A percentile compares a stretch with the other conserved stretches of the same genome.
These are phyloP conservation scores for Dactylellina sp. DNA, from an alignment of 2,329 filamentous ascomycete genomes.

Conservation along the genomic window DNA sequence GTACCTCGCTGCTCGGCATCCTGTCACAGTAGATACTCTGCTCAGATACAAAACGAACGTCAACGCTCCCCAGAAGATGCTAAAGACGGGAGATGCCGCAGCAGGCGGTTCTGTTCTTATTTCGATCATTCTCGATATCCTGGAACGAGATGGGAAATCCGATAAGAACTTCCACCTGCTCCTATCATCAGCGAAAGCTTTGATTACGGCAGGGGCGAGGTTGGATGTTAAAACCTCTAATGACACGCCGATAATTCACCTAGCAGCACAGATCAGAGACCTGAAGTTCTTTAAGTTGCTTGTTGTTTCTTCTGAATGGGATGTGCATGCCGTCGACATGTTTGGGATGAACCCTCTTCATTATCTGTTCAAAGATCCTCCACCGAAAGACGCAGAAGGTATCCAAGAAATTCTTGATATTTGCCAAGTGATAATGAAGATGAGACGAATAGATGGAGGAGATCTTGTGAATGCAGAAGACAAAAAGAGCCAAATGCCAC, in stretches of 20 bases:
- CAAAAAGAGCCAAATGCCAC: background rate
- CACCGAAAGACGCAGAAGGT: background rate
- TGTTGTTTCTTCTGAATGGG: conserved; percentile 24
- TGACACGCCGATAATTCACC: background rate
- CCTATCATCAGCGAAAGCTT: conserved; percentile 12
- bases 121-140: conserved; percentile 12
- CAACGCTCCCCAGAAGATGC: conserved; percentile 1
- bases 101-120: background rate
- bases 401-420: conserved; percentile 18
- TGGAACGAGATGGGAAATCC: background rate
- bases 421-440: conserved; percentile 22
- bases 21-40: conserved; percentile 10
- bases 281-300: conserved; percentile 30
- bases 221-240: conserved; percentile 1
- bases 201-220: conserved; percentile 7
- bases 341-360: conserved; percentile 2
- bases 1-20: conserved; percentile 14
- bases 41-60: conserved; percentile 19
- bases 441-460: conserved; percentile 3
- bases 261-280: conserved; percentile 17
- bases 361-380: background rate
- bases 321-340: conserved; percentile 7
- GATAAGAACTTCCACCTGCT: too few relatives aligned
- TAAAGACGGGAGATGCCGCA: background rate
- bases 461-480: conserved; percentile 25